phyloP scores from a whole-genome alignment of 2,329 filamentous ascomycete species.

The Ophiosphaerella herpotricha region DNA sequence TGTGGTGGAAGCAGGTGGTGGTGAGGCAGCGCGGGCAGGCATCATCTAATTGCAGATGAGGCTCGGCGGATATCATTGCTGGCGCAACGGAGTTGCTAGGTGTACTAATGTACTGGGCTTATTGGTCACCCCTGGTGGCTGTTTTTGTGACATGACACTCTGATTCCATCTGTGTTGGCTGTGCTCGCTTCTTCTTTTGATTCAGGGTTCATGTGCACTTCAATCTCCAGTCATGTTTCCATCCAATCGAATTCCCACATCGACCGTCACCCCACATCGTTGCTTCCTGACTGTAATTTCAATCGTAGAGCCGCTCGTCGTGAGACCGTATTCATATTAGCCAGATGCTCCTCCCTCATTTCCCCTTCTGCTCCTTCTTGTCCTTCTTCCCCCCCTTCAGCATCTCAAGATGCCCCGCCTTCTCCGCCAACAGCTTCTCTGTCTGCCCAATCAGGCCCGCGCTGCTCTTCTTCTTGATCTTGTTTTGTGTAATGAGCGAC shows the following conservation, averaged over 20 bases:
- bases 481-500: conserved; percentile 62
- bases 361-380: conserved; percentile 27
- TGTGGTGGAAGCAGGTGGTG: conserved; percentile 62
- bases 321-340: too few relatives aligned
- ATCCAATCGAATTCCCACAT: too few relatives aligned
- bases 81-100: conserved; percentile 7
- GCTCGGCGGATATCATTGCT: neutral
- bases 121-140: too few relatives aligned
- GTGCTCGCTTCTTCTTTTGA: too few relatives aligned
- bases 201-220: too few relatives aligned
- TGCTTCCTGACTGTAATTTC: too few relatives aligned
- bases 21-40: conserved; percentile 63
- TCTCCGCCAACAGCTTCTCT: conserved; percentile 68
- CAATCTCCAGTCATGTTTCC: too few relatives aligned
- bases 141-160: too few relatives aligned
- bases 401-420: conserved; percentile 72
- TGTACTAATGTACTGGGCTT: neutral
- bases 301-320: too few relatives aligned
- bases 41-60: conserved; percentile 29
- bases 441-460: conserved; percentile 67
- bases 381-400: conserved; percentile 68
- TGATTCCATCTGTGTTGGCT: too few relatives aligned
- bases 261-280: too few relatives aligned
- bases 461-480: conserved; percentile 68
- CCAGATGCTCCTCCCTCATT: too few relatives aligned